A percentile compares a stretch with the other conserved stretches of the same genome.
Conservation (phyloP, 371 early-diverging fungal species). For the Mucor lusitanicus region DNA sequence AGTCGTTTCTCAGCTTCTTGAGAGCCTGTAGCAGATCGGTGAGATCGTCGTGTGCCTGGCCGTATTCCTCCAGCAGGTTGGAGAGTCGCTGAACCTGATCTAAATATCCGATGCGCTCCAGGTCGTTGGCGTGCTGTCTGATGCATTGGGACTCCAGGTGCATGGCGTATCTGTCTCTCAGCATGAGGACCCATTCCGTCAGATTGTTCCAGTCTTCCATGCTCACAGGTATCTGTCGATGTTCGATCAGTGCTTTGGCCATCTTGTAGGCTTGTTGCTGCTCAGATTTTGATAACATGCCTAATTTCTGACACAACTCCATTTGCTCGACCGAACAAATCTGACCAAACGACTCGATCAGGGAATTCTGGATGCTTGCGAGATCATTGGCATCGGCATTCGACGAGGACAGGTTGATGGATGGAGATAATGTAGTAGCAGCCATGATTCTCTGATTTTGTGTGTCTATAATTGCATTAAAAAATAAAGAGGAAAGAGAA, state of each 20-base stretch:
- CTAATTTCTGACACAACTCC: constrained; percentile 24
- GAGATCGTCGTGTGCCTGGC: constrained; percentile 34
- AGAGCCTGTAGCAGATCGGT: constrained; percentile 24
- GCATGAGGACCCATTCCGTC: constrained; percentile 26
- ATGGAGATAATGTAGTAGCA: neutral
- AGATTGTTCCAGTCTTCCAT: constrained; percentile 18
- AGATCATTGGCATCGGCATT: constrained; percentile 4
- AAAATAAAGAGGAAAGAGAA: neutral
- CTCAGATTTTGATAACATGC: constrained; percentile 25
- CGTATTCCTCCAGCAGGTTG: constrained; percentile 22
- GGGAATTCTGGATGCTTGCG: constrained; percentile 14
- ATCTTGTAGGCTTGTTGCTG: constrained; percentile 25
- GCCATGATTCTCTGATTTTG: neutral
- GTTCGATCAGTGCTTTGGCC: constrained; percentile 23
- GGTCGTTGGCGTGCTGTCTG: constrained; percentile 16
- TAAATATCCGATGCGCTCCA: constrained; percentile 19
- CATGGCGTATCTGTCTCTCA: constrained; percentile 25
- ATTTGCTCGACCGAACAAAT: constrained; percentile 34
- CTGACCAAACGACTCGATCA: constrained; percentile 25
- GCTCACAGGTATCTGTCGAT: constrained; percentile 17
- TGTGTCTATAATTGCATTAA: neutral
- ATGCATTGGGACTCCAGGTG: constrained; percentile 27
- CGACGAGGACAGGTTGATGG: neutral
- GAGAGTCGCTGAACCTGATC: constrained; percentile 24
- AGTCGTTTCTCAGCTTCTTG: constrained; percentile 25